Evolutionary conservation across 2,329 filamentous ascomycete species (phyloP), one percentile per base, ranked within the genome.

Genomic region (Fusarium agapanthi): DNA sequence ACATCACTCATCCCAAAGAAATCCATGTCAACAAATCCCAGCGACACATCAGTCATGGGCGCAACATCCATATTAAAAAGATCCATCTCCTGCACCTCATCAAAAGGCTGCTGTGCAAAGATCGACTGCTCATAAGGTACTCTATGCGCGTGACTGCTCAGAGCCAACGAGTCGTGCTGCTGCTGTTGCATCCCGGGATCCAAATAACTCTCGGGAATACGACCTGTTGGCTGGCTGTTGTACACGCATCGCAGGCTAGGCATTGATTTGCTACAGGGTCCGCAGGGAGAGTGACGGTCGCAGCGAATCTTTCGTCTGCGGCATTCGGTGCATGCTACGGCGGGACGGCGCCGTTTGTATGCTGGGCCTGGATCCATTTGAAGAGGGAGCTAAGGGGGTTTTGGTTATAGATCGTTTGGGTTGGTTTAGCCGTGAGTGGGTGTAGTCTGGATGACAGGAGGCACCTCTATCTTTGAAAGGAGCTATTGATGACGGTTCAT

Each of bases 341-440:
- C 57, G 18, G 57, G 57, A 60, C 57, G 57, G 7, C 57, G 57
- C 18, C 57, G 57, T 60, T 51, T 60, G 45, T 53, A 60, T 32
- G 57, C 57, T 30, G 57, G 57, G 12, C 57, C 57, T 53, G 57
- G 57, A 28, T 60, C 44, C 57, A 60, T 60, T 18, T 16, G 28
- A 4, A 37, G 18, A 11, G 20, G 41, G 20, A 18, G 32, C 7
- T 37, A 22, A 47, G 4, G 7, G 7, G 32, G 34, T 28, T 26
- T 38, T 28, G 24, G 50, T 28, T 13, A 24, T 51, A 4, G n/a
- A 11, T 24, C 20, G 32, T 26, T 51, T 35, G 13, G 18, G 4
- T 24, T 24, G n/a, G 40, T 50, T 51, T 22, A 51, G 6, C 32
- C 48, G 48, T 35, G 18, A 26, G 48, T 51, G 48, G 48, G 48